These are phyloP conservation scores for Wickerhamiella sergipiensis DNA, from an alignment of 805 yeast genomes.

Conservation along the genomic window DNA sequence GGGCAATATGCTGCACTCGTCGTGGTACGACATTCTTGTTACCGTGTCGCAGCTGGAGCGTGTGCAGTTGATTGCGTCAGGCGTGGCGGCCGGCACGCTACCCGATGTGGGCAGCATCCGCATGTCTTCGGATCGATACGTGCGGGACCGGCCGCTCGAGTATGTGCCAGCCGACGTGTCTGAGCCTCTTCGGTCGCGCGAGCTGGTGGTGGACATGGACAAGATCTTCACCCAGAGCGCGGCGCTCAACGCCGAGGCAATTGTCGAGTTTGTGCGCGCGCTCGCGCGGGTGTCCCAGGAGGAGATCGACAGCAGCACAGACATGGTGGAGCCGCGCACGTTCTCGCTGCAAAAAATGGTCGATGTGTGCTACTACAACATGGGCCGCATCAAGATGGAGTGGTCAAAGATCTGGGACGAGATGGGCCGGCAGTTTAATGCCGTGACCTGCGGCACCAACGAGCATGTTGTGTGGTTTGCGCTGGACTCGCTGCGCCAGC, in stretches of 20 bases:
- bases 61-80: slow-evolving; percentile 74
- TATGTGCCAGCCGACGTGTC: slow-evolving; percentile 19
- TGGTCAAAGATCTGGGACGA: slow-evolving; percentile 94
- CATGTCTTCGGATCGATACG: not conserved
- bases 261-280: slow-evolving; percentile 76
- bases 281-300: slow-evolving; percentile 76
- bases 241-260: slow-evolving; percentile 66
- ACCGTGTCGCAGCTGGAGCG: slow-evolving; percentile 87
- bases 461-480: slow-evolving; percentile 75
- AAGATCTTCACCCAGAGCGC: slow-evolving; percentile 76
- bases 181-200: slow-evolving; percentile 23
- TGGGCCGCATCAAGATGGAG: slow-evolving; percentile 89
- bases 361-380: slow-evolving; percentile 94
- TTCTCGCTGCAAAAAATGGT: slow-evolving; percentile 91
- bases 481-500: slow-evolving; percentile 82
- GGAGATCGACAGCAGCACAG: slow-evolving; percentile 81
- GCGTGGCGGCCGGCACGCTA: slow-evolving; percentile 66
- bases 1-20: slow-evolving; percentile 55
- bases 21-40: slow-evolving; percentile 77
- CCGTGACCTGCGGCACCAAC: slow-evolving; percentile 70
- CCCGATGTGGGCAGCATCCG: slow-evolving; percentile 48
- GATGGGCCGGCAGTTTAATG: slow-evolving; percentile 80
- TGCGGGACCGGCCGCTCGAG: not conserved
- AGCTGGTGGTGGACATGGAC: slow-evolving; percentile 46
- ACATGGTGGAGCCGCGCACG: slow-evolving; percentile 71